A percentile compares a stretch with the other conserved stretches of the same genome.
phyloP scores from a whole-genome alignment of 2,329 filamentous ascomycete genomes.

The Pleurostoma richardsiae region DNA sequence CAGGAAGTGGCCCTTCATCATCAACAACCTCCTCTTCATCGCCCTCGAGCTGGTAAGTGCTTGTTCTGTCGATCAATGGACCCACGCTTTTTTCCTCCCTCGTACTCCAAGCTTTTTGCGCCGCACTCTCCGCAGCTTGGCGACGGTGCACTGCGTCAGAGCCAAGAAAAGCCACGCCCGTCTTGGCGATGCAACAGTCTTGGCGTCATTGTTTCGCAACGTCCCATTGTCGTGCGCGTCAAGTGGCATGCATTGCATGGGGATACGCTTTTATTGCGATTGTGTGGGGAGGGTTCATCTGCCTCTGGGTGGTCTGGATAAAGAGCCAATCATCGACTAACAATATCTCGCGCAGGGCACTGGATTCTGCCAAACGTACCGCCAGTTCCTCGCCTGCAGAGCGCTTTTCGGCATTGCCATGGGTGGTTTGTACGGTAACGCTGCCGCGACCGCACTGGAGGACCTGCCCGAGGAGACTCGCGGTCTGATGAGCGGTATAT shows the following conservation, averaged over 20 bases:
- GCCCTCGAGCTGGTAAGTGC: conserved; percentile 62
- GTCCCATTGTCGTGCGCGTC: too few relatives aligned
- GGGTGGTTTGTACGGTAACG: conserved; percentile 77
- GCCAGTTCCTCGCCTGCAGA: conserved; percentile 69
- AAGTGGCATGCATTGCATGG: too few relatives aligned
- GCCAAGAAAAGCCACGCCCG: not conserved
- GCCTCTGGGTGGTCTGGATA: too few relatives aligned
- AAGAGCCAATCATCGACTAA: not conserved
- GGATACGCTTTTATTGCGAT: too few relatives aligned
- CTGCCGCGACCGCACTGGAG: conserved; percentile 73
- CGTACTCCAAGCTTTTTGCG: not conserved
- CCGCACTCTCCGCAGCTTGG: not conserved
- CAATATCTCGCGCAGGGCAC: conserved; percentile 40
- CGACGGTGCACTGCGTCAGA: not conserved
- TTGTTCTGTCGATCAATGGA: not conserved
- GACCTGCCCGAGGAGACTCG: conserved; percentile 64
- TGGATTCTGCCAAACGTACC: conserved; percentile 63
- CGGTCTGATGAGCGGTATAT: conserved; percentile 69
- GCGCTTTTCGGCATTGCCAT: conserved; percentile 76
- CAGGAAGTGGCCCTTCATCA: conserved; percentile 67
- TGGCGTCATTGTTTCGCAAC: too few relatives aligned
- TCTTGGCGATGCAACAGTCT: not conserved
- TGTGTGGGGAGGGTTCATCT: too few relatives aligned
- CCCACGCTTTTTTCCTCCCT: not conserved
- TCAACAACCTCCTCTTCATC: conserved; percentile 71